Evolutionary conservation across 2,329 filamentous ascomycete species (phyloP).

Genomic region (Neofusicoccum cordaticola): DNA sequence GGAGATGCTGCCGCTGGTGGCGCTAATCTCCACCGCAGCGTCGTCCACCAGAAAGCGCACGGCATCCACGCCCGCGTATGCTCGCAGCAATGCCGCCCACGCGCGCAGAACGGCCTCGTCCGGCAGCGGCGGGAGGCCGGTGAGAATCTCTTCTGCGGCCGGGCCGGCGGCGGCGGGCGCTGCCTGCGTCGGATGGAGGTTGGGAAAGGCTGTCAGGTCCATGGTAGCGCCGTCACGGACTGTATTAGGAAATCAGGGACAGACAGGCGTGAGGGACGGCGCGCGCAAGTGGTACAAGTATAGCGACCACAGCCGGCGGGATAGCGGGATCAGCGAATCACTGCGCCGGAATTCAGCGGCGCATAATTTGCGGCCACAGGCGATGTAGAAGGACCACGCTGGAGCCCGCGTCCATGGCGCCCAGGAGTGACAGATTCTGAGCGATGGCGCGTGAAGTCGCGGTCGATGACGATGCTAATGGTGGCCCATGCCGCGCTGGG

Average conservation of each 20-base stretch:
- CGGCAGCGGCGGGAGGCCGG: slow-evolving; percentile 8
- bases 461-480: slow-evolving; percentile 8
- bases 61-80: slow-evolving; percentile 19
- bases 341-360: not conserved
- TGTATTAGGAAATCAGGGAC: slow-evolving; percentile 13
- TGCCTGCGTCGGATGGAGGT: not conserved
- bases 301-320: slow-evolving; percentile 7
- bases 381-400: slow-evolving; percentile 5
- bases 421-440: not conserved
- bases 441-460: slow-evolving; percentile 12
- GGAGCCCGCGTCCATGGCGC: slow-evolving; percentile 4
- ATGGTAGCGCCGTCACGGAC: slow-evolving; percentile 7
- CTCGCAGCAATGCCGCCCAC: slow-evolving; percentile 20
- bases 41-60: slow-evolving; percentile 19
- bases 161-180: not conserved
- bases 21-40: slow-evolving; percentile 9
- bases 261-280: not conserved
- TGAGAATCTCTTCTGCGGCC: slow-evolving; percentile 2
- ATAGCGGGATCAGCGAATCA: slow-evolving; percentile 5
- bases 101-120: slow-evolving; percentile 18
- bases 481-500: slow-evolving; percentile 7
- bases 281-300: slow-evolving; percentile 10
- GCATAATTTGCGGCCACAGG: slow-evolving; percentile 12
- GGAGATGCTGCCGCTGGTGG: slow-evolving; percentile 9
- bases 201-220: slow-evolving; percentile 14